Evolutionary conservation across 177 flowering plant genomes (phyloP).

Genomic region (Vitis hybrid): DNA sequence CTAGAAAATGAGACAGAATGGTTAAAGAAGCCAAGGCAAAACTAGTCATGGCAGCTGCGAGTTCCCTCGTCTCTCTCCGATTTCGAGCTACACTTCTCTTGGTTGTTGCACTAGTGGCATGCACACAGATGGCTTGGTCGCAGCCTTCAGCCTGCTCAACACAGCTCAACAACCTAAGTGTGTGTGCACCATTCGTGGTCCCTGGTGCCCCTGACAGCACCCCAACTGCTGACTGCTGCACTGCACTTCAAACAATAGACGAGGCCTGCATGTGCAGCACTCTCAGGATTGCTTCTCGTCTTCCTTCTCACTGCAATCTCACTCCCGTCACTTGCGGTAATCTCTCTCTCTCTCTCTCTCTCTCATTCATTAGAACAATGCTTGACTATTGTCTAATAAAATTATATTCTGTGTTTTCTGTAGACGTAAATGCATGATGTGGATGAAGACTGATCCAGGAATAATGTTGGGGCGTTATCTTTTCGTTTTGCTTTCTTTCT

Average conservation of each 20-base stretch:
- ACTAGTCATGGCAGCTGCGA: constrained; percentile 13
- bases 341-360: not conserved
- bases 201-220: constrained; percentile 36
- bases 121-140: constrained; percentile 18
- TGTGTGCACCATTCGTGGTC: constrained; percentile 60
- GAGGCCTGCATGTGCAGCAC: constrained; percentile 71
- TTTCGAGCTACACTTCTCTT: constrained; percentile 14
- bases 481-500: not conserved
- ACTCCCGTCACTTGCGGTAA: constrained; percentile 46
- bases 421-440: not conserved
- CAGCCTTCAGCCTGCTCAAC: constrained; percentile 29
- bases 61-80: not conserved
- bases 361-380: not conserved
- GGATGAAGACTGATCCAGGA: not conserved
- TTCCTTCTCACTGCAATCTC: constrained; percentile 60
- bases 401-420: not conserved
- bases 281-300: constrained; percentile 45
- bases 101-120: constrained; percentile 10
- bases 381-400: not conserved
- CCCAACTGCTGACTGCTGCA: constrained; percentile 58
- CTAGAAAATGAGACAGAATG: too few relatives aligned
- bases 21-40: not conserved
- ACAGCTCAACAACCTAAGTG: constrained; percentile 38
- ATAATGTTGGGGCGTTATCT: not conserved
- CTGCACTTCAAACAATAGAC: constrained; percentile 41